Evolutionary conservation across 805 yeast genomes (phyloP).

Genomic region (Dipodascopsis tothii): DNA sequence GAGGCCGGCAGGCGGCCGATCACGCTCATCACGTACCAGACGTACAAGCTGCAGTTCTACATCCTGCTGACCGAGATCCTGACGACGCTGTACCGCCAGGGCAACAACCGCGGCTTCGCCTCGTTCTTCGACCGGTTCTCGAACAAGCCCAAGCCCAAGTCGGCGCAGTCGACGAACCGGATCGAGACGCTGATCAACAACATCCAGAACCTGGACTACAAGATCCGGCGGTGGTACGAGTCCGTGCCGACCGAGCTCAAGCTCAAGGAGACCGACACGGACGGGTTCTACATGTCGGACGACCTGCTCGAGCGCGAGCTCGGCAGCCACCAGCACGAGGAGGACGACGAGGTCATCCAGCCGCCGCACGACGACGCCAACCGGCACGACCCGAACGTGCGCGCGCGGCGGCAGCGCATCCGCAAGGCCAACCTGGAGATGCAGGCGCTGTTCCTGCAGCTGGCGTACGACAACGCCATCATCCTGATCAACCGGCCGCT

Average conservation of each 20-base stretch:
- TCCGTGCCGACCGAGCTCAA: constrained; percentile 6
- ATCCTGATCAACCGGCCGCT: constrained; percentile 16
- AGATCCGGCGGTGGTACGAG: constrained; percentile 8
- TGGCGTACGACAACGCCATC: constrained; percentile 13
- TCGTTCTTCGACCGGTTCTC: background rate
- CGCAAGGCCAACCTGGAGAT: constrained; percentile 6
- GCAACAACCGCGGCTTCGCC: background rate
- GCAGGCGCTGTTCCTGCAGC: constrained; percentile 12
- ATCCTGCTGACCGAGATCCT: constrained; percentile 11
- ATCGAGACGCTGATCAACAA: background rate
- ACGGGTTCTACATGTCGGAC: background rate
- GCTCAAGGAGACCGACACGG: constrained; percentile 1
- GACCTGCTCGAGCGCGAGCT: background rate
- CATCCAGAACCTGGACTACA: constrained; percentile 7
- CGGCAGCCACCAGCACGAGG: constrained; percentile 6
- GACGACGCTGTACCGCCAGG: constrained; percentile 5
- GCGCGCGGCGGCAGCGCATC: constrained; percentile 4
- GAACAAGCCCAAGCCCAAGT: background rate
- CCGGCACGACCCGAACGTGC: background rate
- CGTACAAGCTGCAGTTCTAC: constrained; percentile 6
- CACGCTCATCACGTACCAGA: constrained; percentile 11
- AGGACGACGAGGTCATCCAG: constrained; percentile 2
- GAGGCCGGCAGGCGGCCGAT: background rate
- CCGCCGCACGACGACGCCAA: constrained; percentile 3
- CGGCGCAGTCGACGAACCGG: background rate